Conservation (phyloP, 768 basidiomycete genomes). For the Kwoniella dendrophila region DNA sequence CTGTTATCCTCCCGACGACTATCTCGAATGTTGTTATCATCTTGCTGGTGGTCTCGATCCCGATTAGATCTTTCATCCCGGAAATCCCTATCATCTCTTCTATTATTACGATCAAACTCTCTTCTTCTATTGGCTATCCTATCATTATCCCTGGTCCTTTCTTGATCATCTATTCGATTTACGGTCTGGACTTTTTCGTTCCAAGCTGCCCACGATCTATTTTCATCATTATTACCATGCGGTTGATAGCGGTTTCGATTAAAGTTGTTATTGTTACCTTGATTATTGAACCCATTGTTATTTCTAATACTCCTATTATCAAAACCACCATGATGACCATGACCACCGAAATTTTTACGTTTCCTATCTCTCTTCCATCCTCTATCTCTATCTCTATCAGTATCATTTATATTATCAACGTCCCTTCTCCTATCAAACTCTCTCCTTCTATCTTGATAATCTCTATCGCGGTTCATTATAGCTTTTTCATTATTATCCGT, state of each 20-base stretch:
- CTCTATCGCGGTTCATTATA: too few species aligned
- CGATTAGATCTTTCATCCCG: too few species aligned
- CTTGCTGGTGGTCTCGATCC: too few species aligned
- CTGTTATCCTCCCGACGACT: too few species aligned
- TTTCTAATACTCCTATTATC: slow-evolving; percentile 11
- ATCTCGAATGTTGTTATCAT: too few species aligned
- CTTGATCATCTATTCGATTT: slow-evolving; percentile 2
- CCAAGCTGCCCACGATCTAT: slow-evolving; percentile 26
- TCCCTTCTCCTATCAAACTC: slow-evolving; percentile 9
- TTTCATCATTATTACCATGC: not conserved
- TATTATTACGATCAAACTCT: slow-evolving; percentile 19
- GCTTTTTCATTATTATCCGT: too few species aligned
- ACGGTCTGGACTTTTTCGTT: slow-evolving; percentile 14
- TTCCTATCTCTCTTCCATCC: slow-evolving; percentile 2
- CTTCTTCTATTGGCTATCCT: slow-evolving; percentile 1
- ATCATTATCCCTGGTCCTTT: slow-evolving; percentile 11
- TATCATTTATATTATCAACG: not conserved
- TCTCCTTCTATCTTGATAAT: slow-evolving; percentile 4
- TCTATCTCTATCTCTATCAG: slow-evolving; percentile 1
- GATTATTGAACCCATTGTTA: not conserved
- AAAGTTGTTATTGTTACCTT: not conserved
- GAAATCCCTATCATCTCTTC: slow-evolving; percentile 15
- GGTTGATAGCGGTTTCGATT: not conserved
- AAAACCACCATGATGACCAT: not conserved
- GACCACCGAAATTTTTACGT: not conserved